A percentile compares a stretch with the other conserved stretches of the same genome.
These are phyloP conservation scores for Mortierella alpina DNA, from an alignment of 192 early-diverging fungal genomes.

Conservation along the genomic window DNA sequence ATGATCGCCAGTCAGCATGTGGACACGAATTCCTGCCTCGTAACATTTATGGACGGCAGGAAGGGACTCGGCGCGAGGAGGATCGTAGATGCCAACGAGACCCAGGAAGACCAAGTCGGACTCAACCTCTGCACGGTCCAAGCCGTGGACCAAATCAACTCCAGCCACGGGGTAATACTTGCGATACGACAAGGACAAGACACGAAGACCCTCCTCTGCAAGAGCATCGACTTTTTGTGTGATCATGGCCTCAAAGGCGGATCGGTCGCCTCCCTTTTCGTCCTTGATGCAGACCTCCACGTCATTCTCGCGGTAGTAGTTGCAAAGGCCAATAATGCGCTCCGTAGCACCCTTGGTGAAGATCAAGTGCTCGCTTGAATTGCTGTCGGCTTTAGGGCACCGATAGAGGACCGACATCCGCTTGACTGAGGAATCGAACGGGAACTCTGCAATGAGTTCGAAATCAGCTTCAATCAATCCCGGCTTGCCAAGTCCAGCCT, in stretches of 20 bases:
- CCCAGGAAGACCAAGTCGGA: constrained; percentile 84
- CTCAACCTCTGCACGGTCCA: constrained; percentile 74
- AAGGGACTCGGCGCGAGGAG: constrained; percentile 80
- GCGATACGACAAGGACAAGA: constrained; percentile 85
- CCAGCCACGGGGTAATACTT: constrained; percentile 44
- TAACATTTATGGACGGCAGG: constrained; percentile 81
- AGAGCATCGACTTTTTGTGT: constrained; percentile 67
- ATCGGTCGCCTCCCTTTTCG: constrained; percentile 52
- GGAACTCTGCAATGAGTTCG: constrained; percentile 55
- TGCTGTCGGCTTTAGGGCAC: constrained; percentile 38
- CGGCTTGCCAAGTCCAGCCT: constrained; percentile 80
- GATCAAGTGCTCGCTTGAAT: constrained; percentile 56
- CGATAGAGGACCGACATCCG: constrained; percentile 88
- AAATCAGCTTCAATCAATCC: constrained; percentile 59
- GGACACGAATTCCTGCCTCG: constrained; percentile 89
- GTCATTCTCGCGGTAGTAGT: constrained; percentile 58
- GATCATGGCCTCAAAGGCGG: constrained; percentile 80
- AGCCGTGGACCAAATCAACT: constrained; percentile 33
- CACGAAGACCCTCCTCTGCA: constrained; percentile 64
- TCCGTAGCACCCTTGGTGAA: constrained; percentile 95
- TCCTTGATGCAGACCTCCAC: constrained; percentile 18
- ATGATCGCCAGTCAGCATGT: constrained; percentile 97
- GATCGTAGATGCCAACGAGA: constrained; percentile 94
- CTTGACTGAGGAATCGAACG: constrained; percentile 82
- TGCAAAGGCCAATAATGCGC: constrained; percentile 81